Percentiles rank a stretch among this genome's conserved stretches.
These are phyloP conservation scores for Hemerocallis citrina DNA, from an alignment of 106 monocot genomes.

Conservation along the genomic window DNA sequence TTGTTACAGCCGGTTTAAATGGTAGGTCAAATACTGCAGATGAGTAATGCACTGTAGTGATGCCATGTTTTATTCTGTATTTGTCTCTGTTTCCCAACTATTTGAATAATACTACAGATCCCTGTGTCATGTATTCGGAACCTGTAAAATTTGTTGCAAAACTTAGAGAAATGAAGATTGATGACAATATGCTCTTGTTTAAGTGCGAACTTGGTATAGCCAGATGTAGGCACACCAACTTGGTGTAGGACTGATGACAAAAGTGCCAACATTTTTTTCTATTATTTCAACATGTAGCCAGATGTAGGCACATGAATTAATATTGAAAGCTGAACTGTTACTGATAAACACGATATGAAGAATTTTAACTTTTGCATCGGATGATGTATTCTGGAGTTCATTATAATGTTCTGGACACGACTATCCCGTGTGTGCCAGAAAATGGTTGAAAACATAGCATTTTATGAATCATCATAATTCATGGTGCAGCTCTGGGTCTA, in stretches of 20 bases:
- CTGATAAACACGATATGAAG: too few relatives aligned
- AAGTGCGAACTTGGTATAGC: conserved; percentile 77
- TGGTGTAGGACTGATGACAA: too few relatives aligned
- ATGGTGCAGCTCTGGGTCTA: too few relatives aligned
- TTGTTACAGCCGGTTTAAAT: conserved; percentile 93
- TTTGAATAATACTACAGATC: conserved; percentile 35
- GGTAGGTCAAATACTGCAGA: conserved; percentile 31
- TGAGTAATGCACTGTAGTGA: neutral
- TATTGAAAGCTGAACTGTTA: too few relatives aligned
- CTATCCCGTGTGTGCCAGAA: too few relatives aligned
- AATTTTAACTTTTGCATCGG: too few relatives aligned
- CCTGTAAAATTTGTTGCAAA: conserved; percentile 95
- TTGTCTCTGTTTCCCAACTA: neutral
- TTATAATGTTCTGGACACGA: too few relatives aligned
- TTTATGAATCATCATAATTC: too few relatives aligned
- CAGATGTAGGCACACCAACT: too few relatives aligned
- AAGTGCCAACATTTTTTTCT: neutral
- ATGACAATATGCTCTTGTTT: conserved; percentile 76
- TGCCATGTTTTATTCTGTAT: neutral
- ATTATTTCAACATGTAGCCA: neutral
- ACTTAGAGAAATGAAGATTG: conserved; percentile 74
- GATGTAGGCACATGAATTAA: too few relatives aligned
- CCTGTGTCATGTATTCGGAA: conserved; percentile 86
- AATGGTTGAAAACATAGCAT: too few relatives aligned
- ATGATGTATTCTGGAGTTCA: too few relatives aligned